phyloP scores from a whole-genome alignment of 139 green algal species.

The Astrephomene gubernaculifera region DNA sequence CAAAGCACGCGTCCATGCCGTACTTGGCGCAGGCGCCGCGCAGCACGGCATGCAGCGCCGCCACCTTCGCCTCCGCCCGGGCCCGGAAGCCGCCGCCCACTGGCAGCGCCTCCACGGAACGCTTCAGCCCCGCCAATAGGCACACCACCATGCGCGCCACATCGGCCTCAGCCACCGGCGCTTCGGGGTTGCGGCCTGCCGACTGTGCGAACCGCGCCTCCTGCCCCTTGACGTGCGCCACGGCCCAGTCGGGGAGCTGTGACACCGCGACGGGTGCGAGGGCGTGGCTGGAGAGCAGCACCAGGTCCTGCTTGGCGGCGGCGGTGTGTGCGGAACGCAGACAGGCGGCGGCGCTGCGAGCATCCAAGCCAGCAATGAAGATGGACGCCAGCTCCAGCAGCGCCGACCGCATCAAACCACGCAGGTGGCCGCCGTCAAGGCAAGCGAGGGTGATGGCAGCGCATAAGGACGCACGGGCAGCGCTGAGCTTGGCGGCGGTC shows the following conservation, averaged over 20 bases:
- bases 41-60: conserved; percentile 36
- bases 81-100: neutral
- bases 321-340: conserved; percentile 42
- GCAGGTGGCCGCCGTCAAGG: conserved; percentile 48
- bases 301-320: conserved; percentile 36
- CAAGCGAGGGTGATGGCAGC: conserved; percentile 20
- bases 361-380: conserved; percentile 16
- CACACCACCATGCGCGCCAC: conserved; percentile 50
- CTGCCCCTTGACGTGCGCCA: conserved; percentile 50
- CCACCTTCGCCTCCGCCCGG: conserved; percentile 40
- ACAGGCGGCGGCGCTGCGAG: conserved; percentile 23
- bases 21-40: conserved; percentile 54
- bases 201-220: conserved; percentile 38
- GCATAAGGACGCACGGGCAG: conserved; percentile 6
- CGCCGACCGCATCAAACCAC: conserved; percentile 32
- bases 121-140: conserved; percentile 31
- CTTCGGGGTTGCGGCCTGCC: neutral
- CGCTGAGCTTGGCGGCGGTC: conserved; percentile 26
- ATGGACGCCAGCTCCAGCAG: conserved; percentile 57
- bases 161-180: conserved; percentile 33
- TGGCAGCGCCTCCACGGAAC: neutral
- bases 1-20: conserved; percentile 47
- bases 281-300: conserved; percentile 49
- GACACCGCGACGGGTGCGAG: conserved; percentile 44
- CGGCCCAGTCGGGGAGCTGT: conserved; percentile 56